Evolutionary conservation across 805 yeast genomes (phyloP).

Genomic region (Ogataea glucozyma): DNA sequence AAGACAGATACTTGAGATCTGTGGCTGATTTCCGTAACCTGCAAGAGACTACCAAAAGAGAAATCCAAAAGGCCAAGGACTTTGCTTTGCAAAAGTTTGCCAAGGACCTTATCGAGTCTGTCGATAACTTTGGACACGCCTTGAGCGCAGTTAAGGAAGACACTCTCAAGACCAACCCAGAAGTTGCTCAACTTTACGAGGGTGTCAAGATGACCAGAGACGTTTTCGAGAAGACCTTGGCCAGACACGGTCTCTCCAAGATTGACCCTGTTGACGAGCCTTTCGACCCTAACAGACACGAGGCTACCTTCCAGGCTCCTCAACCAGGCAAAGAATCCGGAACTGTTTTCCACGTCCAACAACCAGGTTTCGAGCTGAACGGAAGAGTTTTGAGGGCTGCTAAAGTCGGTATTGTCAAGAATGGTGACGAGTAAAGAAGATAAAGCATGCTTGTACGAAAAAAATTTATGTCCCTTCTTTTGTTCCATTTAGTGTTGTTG

Average conservation of each 20-base stretch:
- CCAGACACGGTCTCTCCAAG: slow-evolving; percentile 76
- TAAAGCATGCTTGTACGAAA: too few relatives aligned
- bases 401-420: slow-evolving; percentile 90
- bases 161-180: slow-evolving; percentile 55
- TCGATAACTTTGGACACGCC: slow-evolving; percentile 90
- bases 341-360: slow-evolving; percentile 90
- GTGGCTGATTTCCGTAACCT: slow-evolving; percentile 91
- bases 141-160: slow-evolving; percentile 69
- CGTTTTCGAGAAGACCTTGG: slow-evolving; percentile 80
- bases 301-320: slow-evolving; percentile 86
- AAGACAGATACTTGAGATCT: slow-evolving; percentile 79
- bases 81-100: slow-evolving; percentile 92
- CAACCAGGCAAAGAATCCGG: slow-evolving; percentile 90
- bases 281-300: slow-evolving; percentile 90
- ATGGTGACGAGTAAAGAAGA: slow-evolving; percentile 33
- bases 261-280: slow-evolving; percentile 80
- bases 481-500: neutral
- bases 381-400: slow-evolving; percentile 92
- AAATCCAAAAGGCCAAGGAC: slow-evolving; percentile 82
- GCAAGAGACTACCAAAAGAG: slow-evolving; percentile 87
- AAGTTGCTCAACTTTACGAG: slow-evolving; percentile 73
- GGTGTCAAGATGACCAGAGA: slow-evolving; percentile 91
- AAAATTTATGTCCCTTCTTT: neutral
- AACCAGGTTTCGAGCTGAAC: slow-evolving; percentile 82
- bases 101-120: slow-evolving; percentile 82